phyloP scores from a whole-genome alignment of 1,284 basidiomycete genomes.

The Pterulicium gracile region DNA sequence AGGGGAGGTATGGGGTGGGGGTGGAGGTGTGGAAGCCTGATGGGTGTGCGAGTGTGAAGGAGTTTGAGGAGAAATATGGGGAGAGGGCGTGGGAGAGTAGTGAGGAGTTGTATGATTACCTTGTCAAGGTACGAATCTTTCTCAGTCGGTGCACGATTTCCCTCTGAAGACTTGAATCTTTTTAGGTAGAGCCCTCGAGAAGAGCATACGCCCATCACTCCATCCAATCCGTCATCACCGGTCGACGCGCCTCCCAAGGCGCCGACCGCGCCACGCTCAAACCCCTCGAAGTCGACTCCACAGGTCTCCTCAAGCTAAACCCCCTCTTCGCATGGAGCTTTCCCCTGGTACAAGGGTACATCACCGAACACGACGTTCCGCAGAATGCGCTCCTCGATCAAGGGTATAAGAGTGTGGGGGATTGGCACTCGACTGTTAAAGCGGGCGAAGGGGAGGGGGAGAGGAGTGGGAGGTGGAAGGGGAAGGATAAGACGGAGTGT shows the following conservation, averaged over 20 bases:
- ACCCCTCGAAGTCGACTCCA: conserved; percentile 87
- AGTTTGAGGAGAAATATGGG: conserved; percentile 81
- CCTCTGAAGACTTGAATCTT: conserved; percentile 6
- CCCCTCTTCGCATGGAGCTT: conserved; percentile 91
- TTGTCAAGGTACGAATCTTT: conserved; percentile 65
- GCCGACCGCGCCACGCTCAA: conserved; percentile 75
- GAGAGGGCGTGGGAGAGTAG: conserved; percentile 82
- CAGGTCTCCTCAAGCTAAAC: conserved; percentile 91
- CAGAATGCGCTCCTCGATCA: conserved; percentile 83
- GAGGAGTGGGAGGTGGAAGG: conserved; percentile 87
- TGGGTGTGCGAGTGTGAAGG: conserved; percentile 54
- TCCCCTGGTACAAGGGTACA: conserved; percentile 77
- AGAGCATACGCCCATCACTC: conserved; percentile 78
- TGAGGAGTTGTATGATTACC: conserved; percentile 85
- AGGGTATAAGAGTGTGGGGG: conserved; percentile 92
- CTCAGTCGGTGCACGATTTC: not conserved
- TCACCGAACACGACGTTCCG: conserved; percentile 78
- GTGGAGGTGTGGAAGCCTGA: conserved; percentile 78
- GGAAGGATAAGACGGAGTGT: conserved; percentile 90
- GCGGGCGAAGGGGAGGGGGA: conserved; percentile 70
- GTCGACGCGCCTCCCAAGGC: conserved; percentile 87
- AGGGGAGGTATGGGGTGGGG: conserved; percentile 62
- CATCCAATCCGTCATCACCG: conserved; percentile 89
- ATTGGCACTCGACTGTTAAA: conserved; percentile 90
- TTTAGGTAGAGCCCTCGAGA: conserved; percentile 84